Conservation (phyloP, 306 rosid species). For the Castanea sativa region DNA sequence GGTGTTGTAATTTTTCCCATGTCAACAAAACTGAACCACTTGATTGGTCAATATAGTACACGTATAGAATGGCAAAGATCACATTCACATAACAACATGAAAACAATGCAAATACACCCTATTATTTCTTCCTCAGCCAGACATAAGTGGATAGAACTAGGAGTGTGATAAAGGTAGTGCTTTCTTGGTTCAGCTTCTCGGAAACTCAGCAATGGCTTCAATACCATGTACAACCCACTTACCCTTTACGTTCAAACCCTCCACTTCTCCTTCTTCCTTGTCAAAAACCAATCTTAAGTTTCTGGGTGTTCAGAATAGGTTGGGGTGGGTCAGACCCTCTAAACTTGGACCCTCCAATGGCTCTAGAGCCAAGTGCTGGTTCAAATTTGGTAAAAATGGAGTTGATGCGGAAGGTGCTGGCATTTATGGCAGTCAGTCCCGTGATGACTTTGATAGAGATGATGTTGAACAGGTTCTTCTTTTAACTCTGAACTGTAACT, state of each 20-base stretch:
- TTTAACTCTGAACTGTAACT: background rate
- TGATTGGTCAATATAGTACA: background rate
- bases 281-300: slow-evolving; percentile 44
- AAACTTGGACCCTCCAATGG: slow-evolving; percentile 84
- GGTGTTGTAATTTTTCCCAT: too few relatives aligned
- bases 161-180: background rate
- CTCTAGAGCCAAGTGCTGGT: slow-evolving; percentile 74
- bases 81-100: background rate
- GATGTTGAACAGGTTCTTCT: slow-evolving; percentile 85
- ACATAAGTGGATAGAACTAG: slow-evolving; percentile 45
- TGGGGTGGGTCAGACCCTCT: slow-evolving; percentile 40
- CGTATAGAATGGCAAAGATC: background rate
- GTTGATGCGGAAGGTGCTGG: slow-evolving; percentile 97
- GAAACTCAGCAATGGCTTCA: slow-evolving; percentile 67
- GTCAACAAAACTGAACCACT: background rate
- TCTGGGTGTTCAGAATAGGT: slow-evolving; percentile 39
- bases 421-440: slow-evolving; percentile 88
- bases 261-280: slow-evolving; percentile 20
- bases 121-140: slow-evolving; percentile 6
- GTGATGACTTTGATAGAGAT: slow-evolving; percentile 88
- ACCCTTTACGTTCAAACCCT: slow-evolving; percentile 38
- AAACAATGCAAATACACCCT: background rate
- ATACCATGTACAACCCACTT: slow-evolving; percentile 53
- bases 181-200: background rate
- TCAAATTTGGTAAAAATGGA: slow-evolving; percentile 80